A percentile compares a stretch with the other conserved stretches of the same genome.
phyloP scores from a whole-genome alignment of 2,329 filamentous ascomycete genomes.

The Fusarium hostae region DNA sequence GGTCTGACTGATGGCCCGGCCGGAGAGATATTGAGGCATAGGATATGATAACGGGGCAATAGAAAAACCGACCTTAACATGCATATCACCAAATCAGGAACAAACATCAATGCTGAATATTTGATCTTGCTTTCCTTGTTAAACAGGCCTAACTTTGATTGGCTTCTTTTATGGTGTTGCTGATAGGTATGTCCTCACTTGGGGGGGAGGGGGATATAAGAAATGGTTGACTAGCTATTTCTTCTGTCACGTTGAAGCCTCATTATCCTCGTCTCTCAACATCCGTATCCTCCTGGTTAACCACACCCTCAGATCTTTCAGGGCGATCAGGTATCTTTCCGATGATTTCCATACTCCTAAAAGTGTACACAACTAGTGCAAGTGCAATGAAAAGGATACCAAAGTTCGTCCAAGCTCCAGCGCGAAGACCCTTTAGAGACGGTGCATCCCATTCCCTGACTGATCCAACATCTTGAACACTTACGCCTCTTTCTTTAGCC shows the following conservation, averaged over 20 bases:
- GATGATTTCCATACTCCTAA: conserved; percentile 64
- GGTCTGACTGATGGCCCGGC: conserved; percentile 21
- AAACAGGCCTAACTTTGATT: not conserved
- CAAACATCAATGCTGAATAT: no score
- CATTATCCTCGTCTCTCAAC: conserved; percentile 26
- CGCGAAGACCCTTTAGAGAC: conserved; percentile 60
- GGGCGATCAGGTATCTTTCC: conserved; percentile 52
- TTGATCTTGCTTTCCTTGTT: not conserved
- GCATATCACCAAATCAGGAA: not conserved
- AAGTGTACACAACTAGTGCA: conserved; percentile 57
- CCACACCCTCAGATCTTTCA: conserved; percentile 36
- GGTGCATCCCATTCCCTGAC: conserved; percentile 57
- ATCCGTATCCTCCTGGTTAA: conserved; percentile 34
- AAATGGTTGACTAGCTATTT: no score
- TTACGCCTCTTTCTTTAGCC: conserved; percentile 57
- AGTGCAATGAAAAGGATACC: conserved; percentile 58
- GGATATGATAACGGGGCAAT: not conserved
- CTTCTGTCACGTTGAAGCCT: not conserved
- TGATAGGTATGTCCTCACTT: not conserved
- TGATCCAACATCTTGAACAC: conserved; percentile 57
- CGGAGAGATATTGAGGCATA: not conserved
- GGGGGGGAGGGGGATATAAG: no score
- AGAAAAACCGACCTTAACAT: not conserved
- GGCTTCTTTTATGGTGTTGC: not conserved
- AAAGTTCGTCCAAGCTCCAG: conserved; percentile 64